These are phyloP conservation scores for Ophiocordyceps robertsii DNA, from an alignment of 2,329 filamentous ascomycete genomes.

Conservation along the genomic window DNA sequence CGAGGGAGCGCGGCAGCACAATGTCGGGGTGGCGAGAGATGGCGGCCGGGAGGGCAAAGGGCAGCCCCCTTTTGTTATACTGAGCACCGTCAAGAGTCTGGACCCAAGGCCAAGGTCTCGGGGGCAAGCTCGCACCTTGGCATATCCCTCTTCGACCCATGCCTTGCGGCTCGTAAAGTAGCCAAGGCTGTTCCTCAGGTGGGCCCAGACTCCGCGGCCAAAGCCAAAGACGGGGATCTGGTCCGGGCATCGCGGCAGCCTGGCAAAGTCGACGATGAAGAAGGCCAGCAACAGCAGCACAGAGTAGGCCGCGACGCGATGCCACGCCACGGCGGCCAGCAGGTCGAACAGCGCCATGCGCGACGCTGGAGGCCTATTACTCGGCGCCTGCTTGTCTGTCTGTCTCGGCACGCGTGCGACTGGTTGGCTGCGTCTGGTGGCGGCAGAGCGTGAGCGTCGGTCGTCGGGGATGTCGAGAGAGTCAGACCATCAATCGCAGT, in stretches of 20 bases:
- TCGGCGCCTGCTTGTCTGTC: no score
- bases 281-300: constrained; percentile 20
- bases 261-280: constrained; percentile 24
- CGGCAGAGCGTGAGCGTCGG: no score
- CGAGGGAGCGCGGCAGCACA: constrained; percentile 28
- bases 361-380: no score
- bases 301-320: constrained; percentile 13
- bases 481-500: no score
- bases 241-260: constrained; percentile 24
- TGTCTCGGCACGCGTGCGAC: no score
- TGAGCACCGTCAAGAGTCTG: constrained; percentile 8
- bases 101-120: no score
- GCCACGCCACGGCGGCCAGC: constrained; percentile 15
- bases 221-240: constrained; percentile 27
- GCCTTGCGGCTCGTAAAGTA: constrained; percentile 22
- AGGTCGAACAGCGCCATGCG: constrained; percentile 4
- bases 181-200: constrained; percentile 23
- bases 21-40: constrained; percentile 27
- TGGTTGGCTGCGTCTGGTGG: no score
- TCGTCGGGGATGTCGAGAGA: no score
- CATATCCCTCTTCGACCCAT: constrained; percentile 29
- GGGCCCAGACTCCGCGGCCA: constrained; percentile 19
- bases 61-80: constrained; percentile 25
- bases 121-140: constrained; percentile 16
- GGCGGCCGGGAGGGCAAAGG: constrained; percentile 28